A percentile compares a stretch with the other conserved stretches of the same genome.
phyloP scores from a whole-genome alignment of 805 yeast species.

The Lachancea meyersii region DNA sequence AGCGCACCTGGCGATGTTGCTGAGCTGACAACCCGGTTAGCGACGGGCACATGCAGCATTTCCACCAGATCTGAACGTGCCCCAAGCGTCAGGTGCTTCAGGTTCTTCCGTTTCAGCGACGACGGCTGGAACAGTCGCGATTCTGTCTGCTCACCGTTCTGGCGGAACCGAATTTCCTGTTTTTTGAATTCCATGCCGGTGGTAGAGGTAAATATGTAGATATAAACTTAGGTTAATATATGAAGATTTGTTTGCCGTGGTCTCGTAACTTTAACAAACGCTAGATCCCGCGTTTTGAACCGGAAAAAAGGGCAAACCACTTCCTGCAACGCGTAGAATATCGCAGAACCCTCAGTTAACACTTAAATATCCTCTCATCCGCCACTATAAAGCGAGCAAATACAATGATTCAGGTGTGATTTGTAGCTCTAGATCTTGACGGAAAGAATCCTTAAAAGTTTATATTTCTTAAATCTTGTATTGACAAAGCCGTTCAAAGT shows the following conservation, averaged over 20 bases:
- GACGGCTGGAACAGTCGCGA: conserved; percentile 34
- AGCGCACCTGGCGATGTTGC: conserved; percentile 13
- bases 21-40: conserved; percentile 7
- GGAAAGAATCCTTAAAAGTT: too few relatives aligned
- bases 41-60: neutral
- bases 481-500: neutral
- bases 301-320: neutral
- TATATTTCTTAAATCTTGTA: too few relatives aligned
- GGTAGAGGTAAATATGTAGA: neutral
- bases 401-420: neutral
- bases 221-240: too few relatives aligned
- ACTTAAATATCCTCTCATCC: neutral
- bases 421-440: too few relatives aligned
- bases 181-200: conserved; percentile 4
- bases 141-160: neutral
- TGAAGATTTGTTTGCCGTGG: too few relatives aligned
- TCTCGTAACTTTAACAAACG: too few relatives aligned
- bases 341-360: neutral
- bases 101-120: conserved; percentile 50
- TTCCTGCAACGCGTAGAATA: neutral
- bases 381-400: neutral
- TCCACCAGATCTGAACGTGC: neutral
- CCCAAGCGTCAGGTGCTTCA: conserved; percentile 47
- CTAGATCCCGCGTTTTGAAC: neutral
- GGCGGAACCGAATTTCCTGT: conserved; percentile 1